Evolutionary conservation across 441 rosid genomes (phyloP).

Genomic region (Brassica hybrid): DNA sequence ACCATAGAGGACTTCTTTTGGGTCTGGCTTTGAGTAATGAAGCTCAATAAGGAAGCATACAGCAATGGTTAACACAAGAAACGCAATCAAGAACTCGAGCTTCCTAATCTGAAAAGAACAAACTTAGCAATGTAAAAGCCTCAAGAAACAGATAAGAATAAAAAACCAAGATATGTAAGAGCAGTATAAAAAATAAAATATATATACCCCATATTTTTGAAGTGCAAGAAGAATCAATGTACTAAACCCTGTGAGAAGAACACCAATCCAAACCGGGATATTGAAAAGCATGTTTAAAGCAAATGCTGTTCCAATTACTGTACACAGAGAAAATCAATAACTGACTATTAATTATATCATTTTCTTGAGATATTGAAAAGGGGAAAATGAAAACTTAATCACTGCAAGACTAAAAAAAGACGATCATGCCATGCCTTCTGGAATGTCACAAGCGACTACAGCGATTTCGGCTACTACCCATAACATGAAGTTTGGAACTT

Average conservation of each 20-base stretch:
- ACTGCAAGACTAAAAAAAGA: neutral
- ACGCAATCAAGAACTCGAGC: conserved; percentile 77
- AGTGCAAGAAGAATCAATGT: conserved; percentile 77
- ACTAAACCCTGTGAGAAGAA: conserved; percentile 84
- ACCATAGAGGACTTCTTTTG: conserved; percentile 67
- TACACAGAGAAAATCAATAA: conserved; percentile 25
- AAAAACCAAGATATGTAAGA: neutral
- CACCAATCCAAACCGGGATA: conserved; percentile 86
- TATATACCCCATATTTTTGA: conserved; percentile 84
- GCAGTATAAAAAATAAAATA: neutral
- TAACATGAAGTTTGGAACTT: conserved; percentile 72
- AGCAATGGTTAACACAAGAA: conserved; percentile 77
- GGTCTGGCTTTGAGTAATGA: conserved; percentile 72
- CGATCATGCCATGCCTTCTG: conserved; percentile 71
- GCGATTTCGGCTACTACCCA: conserved; percentile 93
- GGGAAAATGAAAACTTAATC: neutral
- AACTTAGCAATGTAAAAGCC: conserved; percentile 7
- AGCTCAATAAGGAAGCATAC: conserved; percentile 77
- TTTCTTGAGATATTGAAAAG: neutral
- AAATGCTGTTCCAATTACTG: conserved; percentile 94
- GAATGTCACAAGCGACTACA: conserved; percentile 91
- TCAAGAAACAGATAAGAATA: neutral
- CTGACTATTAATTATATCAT: conserved; percentile 21
- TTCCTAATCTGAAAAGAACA: conserved; percentile 64
- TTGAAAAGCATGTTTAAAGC: conserved; percentile 92